Evolutionary conservation across 495 filamentous ascomycete species (phyloP).

Genomic region (Xylaria telfairii): DNA sequence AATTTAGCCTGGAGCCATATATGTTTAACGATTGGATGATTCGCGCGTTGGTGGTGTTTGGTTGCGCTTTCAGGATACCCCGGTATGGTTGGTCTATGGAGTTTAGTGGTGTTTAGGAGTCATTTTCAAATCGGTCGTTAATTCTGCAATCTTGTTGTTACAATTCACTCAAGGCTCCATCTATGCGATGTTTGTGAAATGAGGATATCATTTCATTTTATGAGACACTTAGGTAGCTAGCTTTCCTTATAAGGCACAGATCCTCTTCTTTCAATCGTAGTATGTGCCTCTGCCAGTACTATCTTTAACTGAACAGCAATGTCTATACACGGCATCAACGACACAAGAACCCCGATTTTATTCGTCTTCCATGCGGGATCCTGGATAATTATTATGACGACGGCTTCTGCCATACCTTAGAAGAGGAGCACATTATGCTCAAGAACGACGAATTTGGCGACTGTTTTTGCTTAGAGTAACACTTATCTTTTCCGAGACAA

Average conservation of each 20-base stretch:
- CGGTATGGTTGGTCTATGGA: slow-evolving; percentile 1
- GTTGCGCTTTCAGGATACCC: slow-evolving; percentile 24
- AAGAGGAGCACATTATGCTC: no score
- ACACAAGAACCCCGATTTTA: neutral
- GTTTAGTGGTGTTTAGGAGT: neutral
- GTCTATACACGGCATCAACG: neutral
- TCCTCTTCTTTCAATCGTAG: neutral
- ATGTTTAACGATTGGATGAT: slow-evolving; percentile 15
- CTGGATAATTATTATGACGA: neutral
- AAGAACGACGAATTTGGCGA: no score
- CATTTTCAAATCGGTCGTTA: neutral
- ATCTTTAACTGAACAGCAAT: neutral
- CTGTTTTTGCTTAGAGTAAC: no score
- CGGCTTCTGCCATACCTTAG: no score
- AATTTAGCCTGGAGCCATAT: neutral
- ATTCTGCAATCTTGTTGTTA: neutral
- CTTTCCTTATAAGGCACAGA: neutral
- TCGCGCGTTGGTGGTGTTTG: slow-evolving; percentile 9
- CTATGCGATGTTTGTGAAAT: neutral
- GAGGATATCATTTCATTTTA: neutral
- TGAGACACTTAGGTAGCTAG: neutral
- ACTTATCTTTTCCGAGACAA: neutral
- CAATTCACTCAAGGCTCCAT: neutral
- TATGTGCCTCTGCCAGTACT: neutral
- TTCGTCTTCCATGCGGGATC: neutral